Evolutionary conservation across 2,329 filamentous ascomycete species (phyloP).

Genomic region (Colletotrichum filicis): DNA sequence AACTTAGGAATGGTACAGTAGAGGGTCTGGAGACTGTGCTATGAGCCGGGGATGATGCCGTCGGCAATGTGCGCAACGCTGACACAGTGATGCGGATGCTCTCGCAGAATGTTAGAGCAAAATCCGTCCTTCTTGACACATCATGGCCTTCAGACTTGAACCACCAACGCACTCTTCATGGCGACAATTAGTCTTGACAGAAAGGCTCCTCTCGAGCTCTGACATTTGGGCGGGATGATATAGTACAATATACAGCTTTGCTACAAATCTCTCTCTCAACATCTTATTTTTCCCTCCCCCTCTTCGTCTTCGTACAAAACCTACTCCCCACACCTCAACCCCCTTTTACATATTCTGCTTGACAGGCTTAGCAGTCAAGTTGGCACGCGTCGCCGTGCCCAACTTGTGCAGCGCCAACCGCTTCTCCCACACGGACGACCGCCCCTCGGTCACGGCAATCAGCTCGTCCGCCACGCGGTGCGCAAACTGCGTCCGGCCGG

Average conservation of each 20-base stretch:
- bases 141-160: neutral
- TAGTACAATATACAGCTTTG: conserved; percentile 36
- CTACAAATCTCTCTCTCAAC: conserved; percentile 15
- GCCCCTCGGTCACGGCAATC: conserved; percentile 87
- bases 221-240: conserved; percentile 16
- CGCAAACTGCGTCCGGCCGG: conserved; percentile 78
- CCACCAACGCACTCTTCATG: too few relatives aligned
- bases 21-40: neutral
- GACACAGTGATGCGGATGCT: neutral
- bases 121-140: neutral
- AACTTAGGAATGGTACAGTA: neutral
- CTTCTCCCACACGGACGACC: conserved; percentile 86
- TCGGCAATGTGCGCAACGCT: too few relatives aligned
- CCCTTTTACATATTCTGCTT: conserved; percentile 46
- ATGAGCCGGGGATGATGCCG: too few relatives aligned
- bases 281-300: neutral
- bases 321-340: neutral
- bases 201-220: conserved; percentile 25
- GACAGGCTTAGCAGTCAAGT: conserved; percentile 61
- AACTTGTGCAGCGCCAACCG: conserved; percentile 82
- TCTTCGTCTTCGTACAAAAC: neutral
- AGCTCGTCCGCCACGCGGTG: conserved; percentile 87
- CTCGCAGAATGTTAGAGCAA: neutral
- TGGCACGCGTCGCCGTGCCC: conserved; percentile 81
- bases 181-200: neutral